Conservation (phyloP, 1,139 yeast genomes). For the Scheffersomyces cryptocercus region DNA sequence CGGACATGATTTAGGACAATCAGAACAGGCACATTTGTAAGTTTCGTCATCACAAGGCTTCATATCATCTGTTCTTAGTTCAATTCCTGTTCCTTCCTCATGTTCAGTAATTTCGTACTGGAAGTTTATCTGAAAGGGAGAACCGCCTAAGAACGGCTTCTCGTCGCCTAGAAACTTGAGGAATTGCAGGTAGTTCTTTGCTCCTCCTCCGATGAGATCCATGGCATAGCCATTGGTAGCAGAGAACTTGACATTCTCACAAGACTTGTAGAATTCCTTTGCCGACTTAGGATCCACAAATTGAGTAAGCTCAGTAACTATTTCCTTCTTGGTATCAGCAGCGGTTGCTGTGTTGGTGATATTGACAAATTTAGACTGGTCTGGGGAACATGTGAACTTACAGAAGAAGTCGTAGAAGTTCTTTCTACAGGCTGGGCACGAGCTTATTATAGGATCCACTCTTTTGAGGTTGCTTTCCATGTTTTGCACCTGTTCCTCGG, state of each 20-base stretch:
- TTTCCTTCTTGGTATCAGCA: constrained; percentile 48
- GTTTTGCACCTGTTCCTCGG: constrained; percentile 33
- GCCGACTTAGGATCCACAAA: constrained; percentile 65
- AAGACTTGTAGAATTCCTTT: constrained; percentile 68
- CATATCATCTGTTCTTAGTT: constrained; percentile 31
- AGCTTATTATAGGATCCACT: constrained; percentile 78
- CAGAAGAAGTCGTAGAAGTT: constrained; percentile 87
- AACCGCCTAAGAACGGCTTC: constrained; percentile 89
- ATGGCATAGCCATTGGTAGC: constrained; percentile 96
- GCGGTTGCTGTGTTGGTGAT: constrained; percentile 60
- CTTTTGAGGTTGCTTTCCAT: constrained; percentile 58
- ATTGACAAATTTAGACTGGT: constrained; percentile 75
- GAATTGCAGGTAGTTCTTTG: constrained; percentile 68
- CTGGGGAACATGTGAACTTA: constrained; percentile 85
- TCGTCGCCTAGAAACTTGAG: constrained; percentile 91
- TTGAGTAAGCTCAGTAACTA: constrained; percentile 73
- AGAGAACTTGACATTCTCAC: constrained; percentile 85
- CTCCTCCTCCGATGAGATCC: constrained; percentile 98
- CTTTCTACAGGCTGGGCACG: constrained; percentile 92
- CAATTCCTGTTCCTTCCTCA: constrained; percentile 20
- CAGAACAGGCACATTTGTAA: constrained; percentile 87
- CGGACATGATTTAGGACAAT: constrained; percentile 84
- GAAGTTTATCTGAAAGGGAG: constrained; percentile 91
- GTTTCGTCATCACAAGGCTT: constrained; percentile 63
- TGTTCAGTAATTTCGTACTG: constrained; percentile 41